Evolutionary conservation across 2,329 filamentous ascomycete genomes (phyloP), one percentile per base, ranked within the genome.

Genomic region (Bipolaris gigantea): DNA sequence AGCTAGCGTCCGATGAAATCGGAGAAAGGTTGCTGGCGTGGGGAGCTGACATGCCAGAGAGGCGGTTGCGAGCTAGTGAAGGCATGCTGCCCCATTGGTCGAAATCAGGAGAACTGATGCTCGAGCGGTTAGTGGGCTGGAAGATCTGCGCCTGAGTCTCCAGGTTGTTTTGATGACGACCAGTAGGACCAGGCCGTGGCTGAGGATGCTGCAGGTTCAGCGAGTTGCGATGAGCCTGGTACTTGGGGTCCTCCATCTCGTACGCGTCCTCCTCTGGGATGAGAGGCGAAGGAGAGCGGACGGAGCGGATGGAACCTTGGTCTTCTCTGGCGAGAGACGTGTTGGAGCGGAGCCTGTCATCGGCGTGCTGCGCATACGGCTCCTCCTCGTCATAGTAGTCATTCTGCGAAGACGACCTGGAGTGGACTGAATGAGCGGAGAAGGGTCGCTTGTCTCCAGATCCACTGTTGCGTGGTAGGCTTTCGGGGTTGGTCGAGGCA

Each of bases 181-280:
- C 85, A 0, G 87, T 90, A 51, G 89, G 86, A 0, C 89, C 89
- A 16, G 84, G 85, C 25, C 88, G 81, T 8, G 89, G 89, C 71
- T 92, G 89, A 5, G 89, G 89, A 73, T 93, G 89, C 69, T 91
- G 85, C 35, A 93, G 77, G 65, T 91, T 90, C 51, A 92, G 73
- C 23, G 89, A 92, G 75, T 92, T 90, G 63, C 89, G 86, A 71
- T 92, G 88, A 51, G 88, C 89, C 73, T 89, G 87, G 73, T 92
- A 92, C 73, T 92, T 92, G 42, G 89, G 88, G 62, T 92, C 88
- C 36, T 81, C 78, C 58, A 77, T 71, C 34, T 70, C 65, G 21
- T 67, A 66, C n/a, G 64, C 55, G 30, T 63, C 57, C 84, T 87
- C 27, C 53, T 83, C 83, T 2, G 81, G 79, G 38, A 82, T 79